Percentiles rank a stretch among this genome's conserved stretches.
Evolutionary conservation across 2,329 filamentous ascomycete species (phyloP).

Genomic region (Aspergillus hiratsukae): DNA sequence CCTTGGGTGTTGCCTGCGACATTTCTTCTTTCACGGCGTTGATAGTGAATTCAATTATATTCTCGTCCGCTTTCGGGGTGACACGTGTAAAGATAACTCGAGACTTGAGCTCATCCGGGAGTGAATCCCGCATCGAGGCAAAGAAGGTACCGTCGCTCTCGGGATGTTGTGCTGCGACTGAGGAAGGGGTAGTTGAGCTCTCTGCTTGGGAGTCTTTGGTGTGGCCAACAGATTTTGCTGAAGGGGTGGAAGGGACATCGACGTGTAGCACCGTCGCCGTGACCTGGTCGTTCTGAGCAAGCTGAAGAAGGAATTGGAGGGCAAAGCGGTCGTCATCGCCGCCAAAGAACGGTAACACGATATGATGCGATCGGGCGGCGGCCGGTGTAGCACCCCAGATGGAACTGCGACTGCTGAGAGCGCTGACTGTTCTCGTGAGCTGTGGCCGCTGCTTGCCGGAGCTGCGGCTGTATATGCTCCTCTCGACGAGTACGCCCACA

Average conservation of each 20-base stretch:
- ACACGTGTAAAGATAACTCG: constrained; percentile 54
- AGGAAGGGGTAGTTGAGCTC: background rate
- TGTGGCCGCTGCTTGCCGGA: constrained; percentile 16
- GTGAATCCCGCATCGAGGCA: constrained; percentile 51
- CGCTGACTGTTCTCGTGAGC: constrained; percentile 47
- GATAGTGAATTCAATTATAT: constrained; percentile 42
- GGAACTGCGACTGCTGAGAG: constrained; percentile 57
- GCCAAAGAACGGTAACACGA: constrained; percentile 85
- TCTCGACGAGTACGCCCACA: constrained; percentile 75
- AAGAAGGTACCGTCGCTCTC: constrained; percentile 55
- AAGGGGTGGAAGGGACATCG: constrained; percentile 21
- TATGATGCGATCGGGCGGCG: constrained; percentile 66
- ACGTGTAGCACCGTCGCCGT: constrained; percentile 72
- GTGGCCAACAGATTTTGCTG: constrained; percentile 1
- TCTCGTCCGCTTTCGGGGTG: constrained; percentile 38
- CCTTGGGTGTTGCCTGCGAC: constrained; percentile 58
- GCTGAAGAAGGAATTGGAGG: constrained; percentile 74
- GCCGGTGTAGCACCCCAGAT: constrained; percentile 56
- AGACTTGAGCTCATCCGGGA: constrained; percentile 47
- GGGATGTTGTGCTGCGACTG: constrained; percentile 3
- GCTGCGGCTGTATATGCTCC: constrained; percentile 49
- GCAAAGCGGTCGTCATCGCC: constrained; percentile 77
- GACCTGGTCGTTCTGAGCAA: constrained; percentile 73
- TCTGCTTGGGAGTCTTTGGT: background rate
- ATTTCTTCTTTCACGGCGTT: constrained; percentile 56